phyloP scores from a whole-genome alignment of 495 filamentous ascomycete species.

The Monascus purpureus region DNA sequence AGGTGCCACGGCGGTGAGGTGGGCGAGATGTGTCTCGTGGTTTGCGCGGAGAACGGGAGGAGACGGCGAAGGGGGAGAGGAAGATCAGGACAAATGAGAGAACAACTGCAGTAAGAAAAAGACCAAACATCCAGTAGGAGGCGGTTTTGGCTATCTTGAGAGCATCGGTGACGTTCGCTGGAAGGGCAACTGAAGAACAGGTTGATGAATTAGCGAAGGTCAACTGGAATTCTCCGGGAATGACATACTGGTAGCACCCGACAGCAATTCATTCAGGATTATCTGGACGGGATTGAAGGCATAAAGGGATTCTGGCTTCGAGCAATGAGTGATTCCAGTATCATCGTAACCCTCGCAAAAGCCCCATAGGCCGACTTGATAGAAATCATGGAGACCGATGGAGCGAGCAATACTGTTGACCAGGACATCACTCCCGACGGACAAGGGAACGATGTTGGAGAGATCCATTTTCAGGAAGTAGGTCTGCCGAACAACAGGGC shows the following conservation, averaged over 20 bases:
- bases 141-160: constrained; percentile 61
- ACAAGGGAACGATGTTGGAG: constrained; percentile 65
- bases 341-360: constrained; percentile 75
- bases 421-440: constrained; percentile 57
- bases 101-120: constrained; percentile 58
- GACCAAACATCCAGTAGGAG: constrained; percentile 83
- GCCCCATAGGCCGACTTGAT: constrained; percentile 81
- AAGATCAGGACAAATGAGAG: constrained; percentile 57
- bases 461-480: constrained; percentile 78
- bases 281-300: constrained; percentile 86
- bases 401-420: constrained; percentile 84
- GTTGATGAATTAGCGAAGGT: no score
- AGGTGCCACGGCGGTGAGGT: constrained; percentile 30
- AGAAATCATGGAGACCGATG: constrained; percentile 85
- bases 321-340: constrained; percentile 62
- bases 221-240: no score
- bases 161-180: constrained; percentile 52
- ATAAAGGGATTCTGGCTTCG: constrained; percentile 51
- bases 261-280: constrained; percentile 57
- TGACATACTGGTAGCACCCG: constrained; percentile 63
- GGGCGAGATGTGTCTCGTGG: constrained; percentile 11
- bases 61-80: constrained; percentile 41
- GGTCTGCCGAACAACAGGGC: constrained; percentile 45
- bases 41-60: constrained; percentile 32
- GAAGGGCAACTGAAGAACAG: constrained; percentile 65